Conservation (phyloP, 768 basidiomycete genomes). For the Boletus rubescentipes region DNA sequence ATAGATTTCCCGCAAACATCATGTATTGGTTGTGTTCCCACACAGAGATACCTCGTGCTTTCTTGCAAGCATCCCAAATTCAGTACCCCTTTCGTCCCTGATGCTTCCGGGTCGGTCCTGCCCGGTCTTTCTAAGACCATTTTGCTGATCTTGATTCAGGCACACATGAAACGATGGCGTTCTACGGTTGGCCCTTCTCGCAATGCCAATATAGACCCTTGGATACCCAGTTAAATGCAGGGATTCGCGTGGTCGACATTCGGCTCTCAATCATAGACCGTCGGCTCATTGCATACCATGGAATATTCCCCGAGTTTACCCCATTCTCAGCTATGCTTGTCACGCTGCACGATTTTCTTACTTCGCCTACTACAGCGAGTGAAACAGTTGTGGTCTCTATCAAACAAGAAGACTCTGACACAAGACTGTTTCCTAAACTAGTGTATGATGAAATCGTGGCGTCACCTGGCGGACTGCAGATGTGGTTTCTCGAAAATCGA, state of each 20-base stretch:
- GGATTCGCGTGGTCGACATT: conserved; percentile 81
- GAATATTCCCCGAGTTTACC: conserved; percentile 67
- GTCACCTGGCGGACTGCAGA: conserved; percentile 48
- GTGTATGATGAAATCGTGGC: conserved; percentile 63
- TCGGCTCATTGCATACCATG: conserved; percentile 76
- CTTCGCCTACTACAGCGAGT: conserved; percentile 48
- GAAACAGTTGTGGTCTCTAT: conserved; percentile 87
- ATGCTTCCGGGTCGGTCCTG: conserved; percentile 65
- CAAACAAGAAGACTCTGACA: conserved; percentile 78
- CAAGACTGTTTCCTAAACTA: conserved; percentile 55
- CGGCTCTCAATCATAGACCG: conserved; percentile 67
- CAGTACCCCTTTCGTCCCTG: conserved; percentile 67
- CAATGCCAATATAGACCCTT: conserved; percentile 80
- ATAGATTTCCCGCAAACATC: conserved; percentile 47
- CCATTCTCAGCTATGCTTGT: conserved; percentile 66
- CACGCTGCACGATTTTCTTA: conserved; percentile 63
- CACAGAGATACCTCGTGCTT: conserved; percentile 58
- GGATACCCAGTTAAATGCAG: conserved; percentile 64
- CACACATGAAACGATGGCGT: conserved; percentile 51
- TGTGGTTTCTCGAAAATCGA: conserved; percentile 85
- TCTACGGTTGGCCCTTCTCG: conserved; percentile 82
- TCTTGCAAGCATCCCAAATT: conserved; percentile 62
- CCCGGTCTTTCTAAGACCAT: conserved; percentile 32
- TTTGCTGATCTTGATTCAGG: conserved; percentile 1
- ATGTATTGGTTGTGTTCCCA: conserved; percentile 57